A percentile compares a stretch with the other conserved stretches of the same genome.
phyloP scores from a whole-genome alignment of 148 eudicot species.

The Bassia scoparia region DNA sequence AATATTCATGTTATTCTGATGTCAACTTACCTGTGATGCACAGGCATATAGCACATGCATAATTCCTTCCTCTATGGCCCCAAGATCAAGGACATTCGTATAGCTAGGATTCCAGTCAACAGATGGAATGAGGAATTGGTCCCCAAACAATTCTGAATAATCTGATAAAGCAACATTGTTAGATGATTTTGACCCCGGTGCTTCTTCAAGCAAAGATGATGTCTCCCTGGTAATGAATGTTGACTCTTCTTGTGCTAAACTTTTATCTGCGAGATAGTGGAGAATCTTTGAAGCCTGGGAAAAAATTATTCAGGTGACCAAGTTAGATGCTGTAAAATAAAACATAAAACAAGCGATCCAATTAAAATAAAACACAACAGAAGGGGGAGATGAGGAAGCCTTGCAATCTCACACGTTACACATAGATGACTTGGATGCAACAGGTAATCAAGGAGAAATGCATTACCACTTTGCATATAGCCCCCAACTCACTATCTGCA shows the following conservation, averaged over 20 bases:
- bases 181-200: slow-evolving; percentile 29
- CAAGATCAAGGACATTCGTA: slow-evolving; percentile 57
- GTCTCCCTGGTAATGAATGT: slow-evolving; percentile 28
- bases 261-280: slow-evolving; percentile 42
- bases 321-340: background rate
- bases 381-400: slow-evolving; percentile 1
- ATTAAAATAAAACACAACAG: background rate
- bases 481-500: slow-evolving; percentile 55
- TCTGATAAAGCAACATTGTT: slow-evolving; percentile 39
- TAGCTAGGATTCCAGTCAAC: slow-evolving; percentile 53
- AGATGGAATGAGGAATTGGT: slow-evolving; percentile 48
- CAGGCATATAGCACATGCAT: slow-evolving; percentile 73
- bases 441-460: slow-evolving; percentile 17
- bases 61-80: slow-evolving; percentile 65
- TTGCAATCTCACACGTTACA: background rate
- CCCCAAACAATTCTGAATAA: slow-evolving; percentile 69
- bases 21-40: slow-evolving; percentile 61
- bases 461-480: slow-evolving; percentile 64
- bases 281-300: slow-evolving; percentile 63
- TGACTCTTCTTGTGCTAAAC: slow-evolving; percentile 37
- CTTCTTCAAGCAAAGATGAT: slow-evolving; percentile 41
- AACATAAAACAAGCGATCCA: background rate
- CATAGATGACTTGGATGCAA: slow-evolving; percentile 1
- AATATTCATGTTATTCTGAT: background rate
- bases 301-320: slow-evolving; percentile 13